Conservation (phyloP, 495 filamentous ascomycete genomes). For the Talaromyces ruber region DNA sequence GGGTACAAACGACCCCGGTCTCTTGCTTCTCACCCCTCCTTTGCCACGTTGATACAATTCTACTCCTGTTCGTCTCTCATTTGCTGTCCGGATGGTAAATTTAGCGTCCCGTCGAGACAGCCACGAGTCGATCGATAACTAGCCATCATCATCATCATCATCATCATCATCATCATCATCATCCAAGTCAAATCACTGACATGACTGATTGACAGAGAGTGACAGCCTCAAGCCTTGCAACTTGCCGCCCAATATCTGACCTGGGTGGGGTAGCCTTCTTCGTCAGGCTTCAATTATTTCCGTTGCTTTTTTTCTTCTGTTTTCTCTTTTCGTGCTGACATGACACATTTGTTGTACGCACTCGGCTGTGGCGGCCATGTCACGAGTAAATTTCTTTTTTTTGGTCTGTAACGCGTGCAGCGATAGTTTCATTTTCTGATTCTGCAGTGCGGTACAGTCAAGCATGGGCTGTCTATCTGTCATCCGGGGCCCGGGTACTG, state of each 20-base stretch:
- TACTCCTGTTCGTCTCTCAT: neutral
- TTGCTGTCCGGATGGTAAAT: neutral
- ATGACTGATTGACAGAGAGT: neutral
- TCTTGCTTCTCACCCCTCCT: neutral
- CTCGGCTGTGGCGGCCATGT: conserved; percentile 1
- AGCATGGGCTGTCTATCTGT: neutral
- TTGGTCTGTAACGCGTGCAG: neutral
- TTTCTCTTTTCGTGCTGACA: neutral
- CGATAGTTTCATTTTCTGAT: neutral
- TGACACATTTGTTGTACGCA: neutral
- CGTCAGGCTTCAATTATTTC: neutral
- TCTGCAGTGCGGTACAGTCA: neutral
- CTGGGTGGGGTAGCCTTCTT: conserved; percentile 1
- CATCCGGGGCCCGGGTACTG: neutral
- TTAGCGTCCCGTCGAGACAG: neutral
- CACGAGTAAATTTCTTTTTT: neutral
- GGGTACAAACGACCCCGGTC: neutral
- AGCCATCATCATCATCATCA: neutral
- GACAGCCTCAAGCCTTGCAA: neutral
- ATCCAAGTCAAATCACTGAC: neutral
- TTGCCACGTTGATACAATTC: conserved; percentile 1
- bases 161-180: too few species aligned
- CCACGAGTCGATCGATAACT: conserved; percentile 2
- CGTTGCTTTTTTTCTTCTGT: neutral
- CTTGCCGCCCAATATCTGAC: conserved; percentile 1